Evolutionary conservation across 148 eudicot species (phyloP).

Genomic region (Polygonum maritimum): DNA sequence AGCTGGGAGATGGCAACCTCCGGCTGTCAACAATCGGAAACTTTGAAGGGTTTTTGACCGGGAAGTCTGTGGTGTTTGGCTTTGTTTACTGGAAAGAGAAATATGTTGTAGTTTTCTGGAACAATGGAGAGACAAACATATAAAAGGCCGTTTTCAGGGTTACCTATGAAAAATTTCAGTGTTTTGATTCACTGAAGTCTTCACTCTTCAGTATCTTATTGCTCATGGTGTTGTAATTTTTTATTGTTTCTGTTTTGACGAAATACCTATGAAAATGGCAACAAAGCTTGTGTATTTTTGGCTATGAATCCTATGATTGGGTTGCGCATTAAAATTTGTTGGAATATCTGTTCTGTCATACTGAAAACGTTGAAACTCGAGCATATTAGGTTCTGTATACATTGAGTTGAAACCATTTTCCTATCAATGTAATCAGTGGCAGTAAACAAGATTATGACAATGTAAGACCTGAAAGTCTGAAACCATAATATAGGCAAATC

Average conservation of each 20-base stretch:
- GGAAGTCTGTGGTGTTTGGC: neutral
- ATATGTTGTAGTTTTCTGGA: no score
- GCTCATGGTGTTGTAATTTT: neutral
- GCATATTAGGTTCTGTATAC: neutral
- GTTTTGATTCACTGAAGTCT: no score
- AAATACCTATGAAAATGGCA: neutral
- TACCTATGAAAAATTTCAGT: no score
- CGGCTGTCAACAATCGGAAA: conserved; percentile 19
- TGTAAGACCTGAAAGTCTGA: neutral
- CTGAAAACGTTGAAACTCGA: neutral
- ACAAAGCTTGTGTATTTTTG: neutral
- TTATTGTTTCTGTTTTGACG: neutral
- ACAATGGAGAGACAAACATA: no score
- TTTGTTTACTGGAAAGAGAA: neutral
- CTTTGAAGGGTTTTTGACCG: neutral
- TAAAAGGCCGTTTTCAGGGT: no score
- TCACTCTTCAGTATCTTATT: neutral
- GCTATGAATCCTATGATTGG: neutral
- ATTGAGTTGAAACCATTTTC: no score
- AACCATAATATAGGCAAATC: neutral
- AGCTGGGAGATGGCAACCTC: conserved; percentile 68
- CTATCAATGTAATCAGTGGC: no score
- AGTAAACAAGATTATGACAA: neutral
- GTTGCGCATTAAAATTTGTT: neutral
- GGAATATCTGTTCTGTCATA: neutral